Evolutionary conservation across 768 basidiomycete genomes (phyloP).

Genomic region (Lyophyllum shimeji): DNA sequence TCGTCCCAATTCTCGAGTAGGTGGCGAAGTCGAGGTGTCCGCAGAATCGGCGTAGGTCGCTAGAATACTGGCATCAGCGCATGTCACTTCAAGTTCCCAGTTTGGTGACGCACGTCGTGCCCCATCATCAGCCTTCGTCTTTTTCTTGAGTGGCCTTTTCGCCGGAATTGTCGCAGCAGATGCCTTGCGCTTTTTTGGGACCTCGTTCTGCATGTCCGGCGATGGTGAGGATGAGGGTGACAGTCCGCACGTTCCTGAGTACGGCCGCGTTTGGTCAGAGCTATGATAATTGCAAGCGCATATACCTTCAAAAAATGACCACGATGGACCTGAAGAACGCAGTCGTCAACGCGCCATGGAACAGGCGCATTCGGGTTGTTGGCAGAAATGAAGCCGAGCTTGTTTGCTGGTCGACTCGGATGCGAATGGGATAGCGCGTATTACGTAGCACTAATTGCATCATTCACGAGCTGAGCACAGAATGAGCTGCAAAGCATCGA

Average conservation of each 20-base stretch:
- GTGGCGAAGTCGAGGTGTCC: not conserved
- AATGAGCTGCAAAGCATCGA: not conserved
- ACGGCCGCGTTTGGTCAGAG: not conserved
- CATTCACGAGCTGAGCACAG: not conserved
- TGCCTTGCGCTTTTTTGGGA: not conserved
- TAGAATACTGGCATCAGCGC: not conserved
- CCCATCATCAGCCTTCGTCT: not conserved
- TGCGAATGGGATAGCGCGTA: no score
- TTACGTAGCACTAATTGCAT: not conserved
- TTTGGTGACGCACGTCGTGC: not conserved
- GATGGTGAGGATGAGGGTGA: not conserved
- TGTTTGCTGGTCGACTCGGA: no score
- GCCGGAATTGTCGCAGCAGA: not conserved
- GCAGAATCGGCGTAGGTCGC: not conserved
- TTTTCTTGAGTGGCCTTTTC: not conserved
- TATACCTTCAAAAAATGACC: not conserved
- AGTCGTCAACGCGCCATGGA: not conserved
- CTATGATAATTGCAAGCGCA: not conserved
- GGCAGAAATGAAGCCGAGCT: no score
- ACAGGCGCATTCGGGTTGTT: no score
- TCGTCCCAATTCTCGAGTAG: not conserved
- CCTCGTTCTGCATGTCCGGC: not conserved
- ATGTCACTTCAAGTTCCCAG: not conserved
- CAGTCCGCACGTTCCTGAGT: not conserved
- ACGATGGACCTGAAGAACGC: not conserved